These are phyloP conservation scores for Hymenoscyphus infarciens DNA, from an alignment of 2,329 filamentous ascomycete species.

Conservation along the genomic window DNA sequence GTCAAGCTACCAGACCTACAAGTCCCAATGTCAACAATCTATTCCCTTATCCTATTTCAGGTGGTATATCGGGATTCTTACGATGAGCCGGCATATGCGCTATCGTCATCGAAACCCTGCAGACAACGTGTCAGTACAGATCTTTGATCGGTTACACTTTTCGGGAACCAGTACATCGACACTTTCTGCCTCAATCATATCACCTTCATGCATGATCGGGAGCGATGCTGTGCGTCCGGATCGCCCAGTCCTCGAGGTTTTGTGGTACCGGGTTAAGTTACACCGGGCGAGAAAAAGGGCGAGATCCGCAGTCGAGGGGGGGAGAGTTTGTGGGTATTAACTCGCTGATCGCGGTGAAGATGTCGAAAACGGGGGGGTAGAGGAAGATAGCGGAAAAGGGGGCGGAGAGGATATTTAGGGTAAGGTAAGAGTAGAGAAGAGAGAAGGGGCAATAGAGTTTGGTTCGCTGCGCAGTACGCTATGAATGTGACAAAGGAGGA, in stretches of 20 bases:
- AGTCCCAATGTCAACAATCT: not conserved
- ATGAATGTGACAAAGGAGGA: not conserved
- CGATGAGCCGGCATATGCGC: slow-evolving; percentile 23
- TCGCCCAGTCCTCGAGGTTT: not conserved
- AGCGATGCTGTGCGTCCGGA: not conserved
- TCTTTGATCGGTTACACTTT: not conserved
- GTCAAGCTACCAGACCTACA: slow-evolving; percentile 21
- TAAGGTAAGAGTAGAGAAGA: not conserved
- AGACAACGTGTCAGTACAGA: not conserved
- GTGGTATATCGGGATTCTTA: slow-evolving; percentile 5
- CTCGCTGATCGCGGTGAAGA: not conserved
- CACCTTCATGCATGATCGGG: slow-evolving; percentile 8
- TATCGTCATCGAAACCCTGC: slow-evolving; percentile 22
- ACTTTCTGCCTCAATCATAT: slow-evolving; percentile 12
- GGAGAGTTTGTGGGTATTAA: not conserved
- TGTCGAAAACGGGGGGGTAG: not conserved
- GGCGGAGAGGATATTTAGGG: not conserved
- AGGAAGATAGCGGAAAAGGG: not conserved
- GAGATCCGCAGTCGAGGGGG: not conserved
- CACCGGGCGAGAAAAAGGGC: not conserved
- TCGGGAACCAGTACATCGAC: slow-evolving; percentile 3
- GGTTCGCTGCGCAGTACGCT: not conserved
- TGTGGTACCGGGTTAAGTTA: not conserved
- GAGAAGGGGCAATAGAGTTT: not conserved
- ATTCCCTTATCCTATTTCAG: not conserved